phyloP scores from a whole-genome alignment of 371 early-diverging fungal genomes.

The Rhizopus arrhizus region DNA sequence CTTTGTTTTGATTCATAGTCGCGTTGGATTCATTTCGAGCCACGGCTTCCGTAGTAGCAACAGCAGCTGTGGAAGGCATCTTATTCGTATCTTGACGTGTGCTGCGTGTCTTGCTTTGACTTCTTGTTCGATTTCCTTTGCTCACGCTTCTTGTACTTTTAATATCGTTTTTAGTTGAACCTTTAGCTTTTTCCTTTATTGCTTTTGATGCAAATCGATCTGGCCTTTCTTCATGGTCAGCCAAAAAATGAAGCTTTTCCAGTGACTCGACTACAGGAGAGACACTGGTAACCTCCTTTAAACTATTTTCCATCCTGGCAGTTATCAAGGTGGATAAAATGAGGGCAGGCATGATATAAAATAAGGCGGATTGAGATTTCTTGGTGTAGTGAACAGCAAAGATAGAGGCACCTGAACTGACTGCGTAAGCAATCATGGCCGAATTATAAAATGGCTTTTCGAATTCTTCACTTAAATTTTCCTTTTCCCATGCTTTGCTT shows the following conservation, averaged over 20 bases:
- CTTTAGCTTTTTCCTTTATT: neutral
- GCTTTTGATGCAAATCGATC: neutral
- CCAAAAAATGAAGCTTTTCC: constrained; percentile 19
- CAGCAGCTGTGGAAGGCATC: constrained; percentile 4
- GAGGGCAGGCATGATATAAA: constrained; percentile 91
- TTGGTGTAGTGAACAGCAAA: constrained; percentile 88
- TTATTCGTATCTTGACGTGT: constrained; percentile 3
- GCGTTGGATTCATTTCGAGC: neutral
- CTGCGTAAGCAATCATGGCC: constrained; percentile 73
- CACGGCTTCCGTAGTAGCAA: constrained; percentile 2
- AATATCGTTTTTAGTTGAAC: constrained; percentile 2
- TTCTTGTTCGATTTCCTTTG: constrained; percentile 9
- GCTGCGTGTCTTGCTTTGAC: constrained; percentile 5
- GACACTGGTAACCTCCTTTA: constrained; percentile 68
- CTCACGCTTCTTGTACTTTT: constrained; percentile 13
- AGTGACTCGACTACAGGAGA: constrained; percentile 48
- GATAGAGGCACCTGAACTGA: constrained; percentile 83
- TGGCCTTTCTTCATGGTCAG: constrained; percentile 19
- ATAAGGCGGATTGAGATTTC: constrained; percentile 91
- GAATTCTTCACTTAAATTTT: constrained; percentile 17
- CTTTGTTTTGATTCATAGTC: neutral
- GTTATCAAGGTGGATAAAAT: constrained; percentile 72
- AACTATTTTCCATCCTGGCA: constrained; percentile 71
- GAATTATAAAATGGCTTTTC: constrained; percentile 79
- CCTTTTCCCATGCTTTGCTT: constrained; percentile 33